Conservation (phyloP, 495 filamentous ascomycete genomes). For the Achaetomiella virescens region DNA sequence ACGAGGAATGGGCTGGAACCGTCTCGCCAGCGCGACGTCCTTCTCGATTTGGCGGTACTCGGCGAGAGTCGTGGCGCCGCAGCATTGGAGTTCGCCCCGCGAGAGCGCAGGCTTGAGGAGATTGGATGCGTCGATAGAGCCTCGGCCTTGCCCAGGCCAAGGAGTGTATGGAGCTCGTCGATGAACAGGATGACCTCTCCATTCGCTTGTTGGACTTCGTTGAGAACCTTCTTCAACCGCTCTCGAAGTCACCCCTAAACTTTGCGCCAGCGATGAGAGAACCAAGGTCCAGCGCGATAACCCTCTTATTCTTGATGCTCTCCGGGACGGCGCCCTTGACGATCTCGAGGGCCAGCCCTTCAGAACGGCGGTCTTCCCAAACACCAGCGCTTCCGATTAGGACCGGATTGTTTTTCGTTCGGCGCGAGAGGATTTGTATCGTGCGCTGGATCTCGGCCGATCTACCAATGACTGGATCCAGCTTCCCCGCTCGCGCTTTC, state of each 20-base stretch:
- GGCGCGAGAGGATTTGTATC: slow-evolving; percentile 84
- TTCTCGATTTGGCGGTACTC: slow-evolving; percentile 95
- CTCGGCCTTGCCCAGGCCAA: slow-evolving; percentile 93
- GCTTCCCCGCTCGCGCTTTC: slow-evolving; percentile 76
- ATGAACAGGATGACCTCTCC: slow-evolving; percentile 91
- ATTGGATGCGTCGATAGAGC: slow-evolving; percentile 93
- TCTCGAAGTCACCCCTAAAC: slow-evolving; percentile 97
- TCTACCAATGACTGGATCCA: slow-evolving; percentile 93
- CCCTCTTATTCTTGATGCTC: slow-evolving; percentile 90
- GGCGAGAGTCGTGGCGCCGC: slow-evolving; percentile 85
- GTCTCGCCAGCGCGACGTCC: slow-evolving; percentile 83
- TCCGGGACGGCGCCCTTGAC: slow-evolving; percentile 90
- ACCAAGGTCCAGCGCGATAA: slow-evolving; percentile 80
- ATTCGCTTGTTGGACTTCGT: slow-evolving; percentile 82
- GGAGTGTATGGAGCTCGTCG: slow-evolving; percentile 86
- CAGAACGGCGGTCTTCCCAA: slow-evolving; percentile 94
- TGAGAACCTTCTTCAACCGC: slow-evolving; percentile 80
- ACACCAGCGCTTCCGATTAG: slow-evolving; percentile 89
- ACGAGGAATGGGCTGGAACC: slow-evolving; percentile 93
- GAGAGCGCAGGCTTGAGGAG: slow-evolving; percentile 91
- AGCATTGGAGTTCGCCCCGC: slow-evolving; percentile 88
- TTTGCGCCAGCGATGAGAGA: slow-evolving; percentile 93
- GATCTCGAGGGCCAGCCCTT: slow-evolving; percentile 88
- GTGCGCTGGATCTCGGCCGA: slow-evolving; percentile 88
- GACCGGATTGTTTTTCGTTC: slow-evolving; percentile 97